These are phyloP conservation scores for Clonostachys rhizophaga DNA, from an alignment of 2,329 filamentous ascomycete species.

Conservation along the genomic window DNA sequence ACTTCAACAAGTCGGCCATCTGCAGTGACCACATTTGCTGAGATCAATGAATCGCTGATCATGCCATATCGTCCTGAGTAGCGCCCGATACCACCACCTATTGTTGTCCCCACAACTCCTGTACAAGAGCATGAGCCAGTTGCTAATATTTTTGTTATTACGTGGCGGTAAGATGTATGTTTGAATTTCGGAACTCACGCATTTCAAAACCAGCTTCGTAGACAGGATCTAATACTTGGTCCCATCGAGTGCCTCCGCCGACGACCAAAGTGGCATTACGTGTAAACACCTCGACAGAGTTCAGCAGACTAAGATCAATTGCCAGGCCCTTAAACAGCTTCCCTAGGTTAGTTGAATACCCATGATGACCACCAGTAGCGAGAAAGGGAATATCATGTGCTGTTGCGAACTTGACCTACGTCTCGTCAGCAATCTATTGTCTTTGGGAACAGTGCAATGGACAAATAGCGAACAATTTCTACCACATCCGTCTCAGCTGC, in stretches of 20 bases:
- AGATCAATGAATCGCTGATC: conserved; percentile 41
- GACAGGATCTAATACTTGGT: conserved; percentile 1
- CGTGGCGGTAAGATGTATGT: neutral
- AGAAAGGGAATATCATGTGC: conserved; percentile 5
- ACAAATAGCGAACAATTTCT: neutral
- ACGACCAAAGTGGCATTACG: conserved; percentile 1
- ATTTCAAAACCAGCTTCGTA: neutral
- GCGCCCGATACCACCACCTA: conserved; percentile 49
- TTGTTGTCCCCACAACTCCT: conserved; percentile 33
- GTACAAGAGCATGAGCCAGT: conserved; percentile 29
- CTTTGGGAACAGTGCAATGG: conserved; percentile 7
- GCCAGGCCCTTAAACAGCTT: conserved; percentile 2
- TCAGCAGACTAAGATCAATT: conserved; percentile 8
- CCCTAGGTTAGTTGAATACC: conserved; percentile 2
- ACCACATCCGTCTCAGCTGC: neutral
- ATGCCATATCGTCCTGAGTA: conserved; percentile 45
- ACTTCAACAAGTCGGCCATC: conserved; percentile 31
- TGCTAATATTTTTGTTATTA: neutral
- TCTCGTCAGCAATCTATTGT: too few relatives aligned
- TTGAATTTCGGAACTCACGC: neutral
- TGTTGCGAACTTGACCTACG: conserved; percentile 10
- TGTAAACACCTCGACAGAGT: conserved; percentile 1
- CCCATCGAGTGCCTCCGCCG: conserved; percentile 3
- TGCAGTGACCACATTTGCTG: conserved; percentile 40
- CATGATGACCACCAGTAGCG: conserved; percentile 5